Evolutionary conservation across 163 green algal species (phyloP), one percentile per base, ranked within the genome.

Genomic region (Dunaliella salina): DNA sequence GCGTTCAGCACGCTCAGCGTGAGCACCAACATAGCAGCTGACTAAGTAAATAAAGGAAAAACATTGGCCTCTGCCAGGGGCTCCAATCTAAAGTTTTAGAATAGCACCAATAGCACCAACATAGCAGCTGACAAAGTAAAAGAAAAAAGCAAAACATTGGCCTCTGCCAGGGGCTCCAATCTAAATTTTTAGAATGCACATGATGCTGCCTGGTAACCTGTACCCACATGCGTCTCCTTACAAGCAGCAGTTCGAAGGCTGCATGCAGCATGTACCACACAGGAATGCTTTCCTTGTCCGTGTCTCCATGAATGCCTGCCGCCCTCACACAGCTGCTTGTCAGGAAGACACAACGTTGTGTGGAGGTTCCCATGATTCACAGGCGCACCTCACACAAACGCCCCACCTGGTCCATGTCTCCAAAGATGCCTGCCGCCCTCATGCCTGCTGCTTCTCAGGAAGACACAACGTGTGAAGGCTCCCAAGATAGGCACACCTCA

Each of bases 321-420:
- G 91, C 93, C 71, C 92, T 94, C 86, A 92, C 86, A 22, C 92
- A 45, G 84, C 84, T 29, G 35, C 84, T 33, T 40, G 50, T 33
- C 96, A 85, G 20, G 78, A 82, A 82, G 29, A 79, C 8, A 11
- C 25, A 30, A 12, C 67, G n/a, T n/a, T n/a, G n/a, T 33, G 29
- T 29, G 25, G 13, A 79, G 25, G 25, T 33, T 79, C 67, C 67
- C 25, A 79, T 30, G 25, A 79, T 33, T 1, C 67, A 79, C 8
- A 29, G 8, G 67, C 25, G 5, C 5, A 8, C n/a, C 0, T n/a
- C 80, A 20, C 40, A 8, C 35, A 20, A 84, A 33, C 67, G 18
- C n/a, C 84, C 1, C 57, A 92, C 90, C 92, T 98, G 95, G 87
- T 96, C 93, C 92, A 98, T 95, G 88, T 98, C 95, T 13, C 95